Percentiles rank a stretch among this genome's conserved stretches.
Conservation (phyloP, 116 monocot genomes). For the Dioscorea cayenensis region DNA sequence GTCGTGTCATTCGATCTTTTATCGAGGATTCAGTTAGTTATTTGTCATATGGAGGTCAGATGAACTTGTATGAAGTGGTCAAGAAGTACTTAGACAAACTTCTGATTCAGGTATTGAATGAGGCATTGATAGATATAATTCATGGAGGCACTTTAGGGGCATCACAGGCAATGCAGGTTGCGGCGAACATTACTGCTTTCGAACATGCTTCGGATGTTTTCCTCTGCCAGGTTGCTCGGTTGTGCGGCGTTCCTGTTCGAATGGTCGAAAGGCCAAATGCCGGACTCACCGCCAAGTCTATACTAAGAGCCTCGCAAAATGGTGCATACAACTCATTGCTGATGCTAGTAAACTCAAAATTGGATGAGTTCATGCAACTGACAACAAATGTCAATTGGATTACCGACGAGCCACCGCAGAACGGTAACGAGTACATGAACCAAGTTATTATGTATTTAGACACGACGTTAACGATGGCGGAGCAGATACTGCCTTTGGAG, state of each 20-base stretch:
- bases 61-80: slow-evolving; percentile 67
- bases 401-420: slow-evolving; percentile 16
- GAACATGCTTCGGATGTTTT: slow-evolving; percentile 71
- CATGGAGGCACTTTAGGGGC: slow-evolving; percentile 42
- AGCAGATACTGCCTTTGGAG: slow-evolving; percentile 24
- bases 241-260: slow-evolving; percentile 66
- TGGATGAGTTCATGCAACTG: slow-evolving; percentile 25
- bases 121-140: slow-evolving; percentile 50
- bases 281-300: slow-evolving; percentile 54
- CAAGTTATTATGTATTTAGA: slow-evolving; percentile 25
- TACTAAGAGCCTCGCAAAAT: slow-evolving; percentile 67
- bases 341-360: slow-evolving; percentile 16
- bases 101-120: slow-evolving; percentile 70
- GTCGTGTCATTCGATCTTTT: slow-evolving; percentile 77
- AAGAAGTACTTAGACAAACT: slow-evolving; percentile 78
- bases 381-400: slow-evolving; percentile 28
- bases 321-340: slow-evolving; percentile 57
- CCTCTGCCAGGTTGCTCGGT: slow-evolving; percentile 51
- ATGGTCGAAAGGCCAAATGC: slow-evolving; percentile 57
- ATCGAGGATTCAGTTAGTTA: slow-evolving; percentile 84
- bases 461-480: slow-evolving; percentile 13
- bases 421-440: slow-evolving; percentile 33
- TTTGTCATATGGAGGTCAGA: slow-evolving; percentile 66
- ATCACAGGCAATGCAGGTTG: slow-evolving; percentile 70
- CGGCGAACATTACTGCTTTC: slow-evolving; percentile 63